Conservation (phyloP, 805 yeast genomes). For the Yamadazyma scolyti region DNA sequence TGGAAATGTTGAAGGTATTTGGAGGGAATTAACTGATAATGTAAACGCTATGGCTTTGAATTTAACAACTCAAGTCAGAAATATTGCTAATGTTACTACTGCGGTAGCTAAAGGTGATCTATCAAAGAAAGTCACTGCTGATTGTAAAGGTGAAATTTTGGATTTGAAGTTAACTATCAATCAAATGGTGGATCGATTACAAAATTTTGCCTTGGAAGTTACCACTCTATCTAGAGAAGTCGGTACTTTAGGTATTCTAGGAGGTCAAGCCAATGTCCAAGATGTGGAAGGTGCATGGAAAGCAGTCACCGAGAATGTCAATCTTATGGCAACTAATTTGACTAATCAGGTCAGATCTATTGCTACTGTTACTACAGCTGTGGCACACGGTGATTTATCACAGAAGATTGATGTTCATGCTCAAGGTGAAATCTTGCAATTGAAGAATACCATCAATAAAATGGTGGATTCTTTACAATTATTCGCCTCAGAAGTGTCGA, state of each 20-base stretch:
- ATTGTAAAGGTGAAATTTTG: conserved; percentile 64
- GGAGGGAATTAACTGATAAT: conserved; percentile 84
- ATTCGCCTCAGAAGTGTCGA: conserved; percentile 83
- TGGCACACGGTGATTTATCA: conserved; percentile 83
- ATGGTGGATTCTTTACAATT: conserved; percentile 90
- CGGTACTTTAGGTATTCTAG: conserved; percentile 45
- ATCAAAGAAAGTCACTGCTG: conserved; percentile 80
- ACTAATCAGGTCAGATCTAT: conserved; percentile 81
- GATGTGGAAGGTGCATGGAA: conserved; percentile 52
- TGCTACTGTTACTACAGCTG: conserved; percentile 89
- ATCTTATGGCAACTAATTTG: conserved; percentile 46
- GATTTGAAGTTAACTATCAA: conserved; percentile 45
- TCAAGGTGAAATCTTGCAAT: conserved; percentile 83
- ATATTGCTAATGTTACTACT: conserved; percentile 82
- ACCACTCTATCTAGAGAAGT: conserved; percentile 46
- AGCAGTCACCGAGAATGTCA: conserved; percentile 46
- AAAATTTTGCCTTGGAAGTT: conserved; percentile 44
- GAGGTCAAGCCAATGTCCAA: conserved; percentile 50
- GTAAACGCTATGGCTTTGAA: conserved; percentile 89
- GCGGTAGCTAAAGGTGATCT: conserved; percentile 84
- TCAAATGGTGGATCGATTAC: conserved; percentile 51
- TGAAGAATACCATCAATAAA: conserved; percentile 82
- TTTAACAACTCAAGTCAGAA: conserved; percentile 83
- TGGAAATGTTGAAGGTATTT: conserved; percentile 74
- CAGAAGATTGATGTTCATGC: conserved; percentile 88